Base-by-base conservation (phyloP, 1,284 basidiomycete genomes). In the Moesziomyces sp. region DNA sequence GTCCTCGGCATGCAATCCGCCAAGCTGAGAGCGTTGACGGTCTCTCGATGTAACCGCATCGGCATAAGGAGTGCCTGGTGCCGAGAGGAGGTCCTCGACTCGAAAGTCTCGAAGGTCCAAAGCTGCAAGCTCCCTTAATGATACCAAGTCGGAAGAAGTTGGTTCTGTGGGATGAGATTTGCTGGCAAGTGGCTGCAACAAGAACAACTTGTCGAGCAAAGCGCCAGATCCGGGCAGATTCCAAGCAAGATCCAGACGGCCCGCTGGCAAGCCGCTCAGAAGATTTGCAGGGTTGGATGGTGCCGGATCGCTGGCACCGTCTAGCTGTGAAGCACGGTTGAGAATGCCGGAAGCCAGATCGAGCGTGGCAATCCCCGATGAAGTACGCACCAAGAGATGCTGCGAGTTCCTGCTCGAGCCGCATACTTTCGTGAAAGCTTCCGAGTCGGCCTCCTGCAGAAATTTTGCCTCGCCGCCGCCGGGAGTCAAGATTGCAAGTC, bases 151-250 rank as follows among this genome's bases (percentile, higher is more conserved):
- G 19, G 19, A 14, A 35, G 49, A 18, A 0, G n/a, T 43, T 38
- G 26, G 40, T 16, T 30, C 19, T 44, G 46, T 21, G 10, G 26
- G 18, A 7, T 18, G 14, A 19, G 26, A 16, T 9, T 54, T 28
- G 21, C 42, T 14, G 5, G 19, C n/a, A 1, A 50, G 46, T 3
- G 59, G 52, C 42, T 64, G 58, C 8, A 63, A 13, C 3, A 64
- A 58, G 21, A 68, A 58, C 7, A 55, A 3, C 21, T 68, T 68
- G n/a, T 67, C 61, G 21, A 74, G 52, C 3, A 56, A 21, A 7
- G 49, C 49, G 21, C 66, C 66, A 3, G 66, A 48, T 8, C 35
- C 52, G 5, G 59, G 66, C 48, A 58, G 26, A 24, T 69, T 69
- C 66, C 66, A 69, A 16, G 52, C 23, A 3, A 69, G 66, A 46